Conservation (phyloP, 805 yeast genomes). For the Danielia reshetovae region DNA sequence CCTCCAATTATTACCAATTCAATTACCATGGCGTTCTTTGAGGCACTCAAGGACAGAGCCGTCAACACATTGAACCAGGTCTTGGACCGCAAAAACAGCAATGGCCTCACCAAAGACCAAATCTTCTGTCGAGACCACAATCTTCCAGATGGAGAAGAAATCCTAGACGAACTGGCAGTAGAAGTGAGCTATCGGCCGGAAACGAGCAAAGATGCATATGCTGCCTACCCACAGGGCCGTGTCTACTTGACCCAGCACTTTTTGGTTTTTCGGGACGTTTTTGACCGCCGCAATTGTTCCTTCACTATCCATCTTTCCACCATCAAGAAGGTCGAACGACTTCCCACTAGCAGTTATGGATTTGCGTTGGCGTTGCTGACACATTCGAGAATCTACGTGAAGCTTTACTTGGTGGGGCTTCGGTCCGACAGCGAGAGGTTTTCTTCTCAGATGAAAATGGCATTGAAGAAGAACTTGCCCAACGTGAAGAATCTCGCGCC, state of each 20-base stretch:
- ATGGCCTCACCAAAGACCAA: slow-evolving; percentile 63
- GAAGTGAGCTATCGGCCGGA: slow-evolving; percentile 42
- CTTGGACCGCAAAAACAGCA: slow-evolving; percentile 37
- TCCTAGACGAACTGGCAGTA: slow-evolving; percentile 64
- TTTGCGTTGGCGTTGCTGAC: slow-evolving; percentile 75
- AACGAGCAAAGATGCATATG: slow-evolving; percentile 18
- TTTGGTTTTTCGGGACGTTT: slow-evolving; percentile 67
- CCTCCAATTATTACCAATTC: background rate
- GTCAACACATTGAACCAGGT: slow-evolving; percentile 42
- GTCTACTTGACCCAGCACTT: slow-evolving; percentile 73
- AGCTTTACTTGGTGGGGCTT: slow-evolving; percentile 74
- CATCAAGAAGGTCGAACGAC: slow-evolving; percentile 78
- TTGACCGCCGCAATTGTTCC: slow-evolving; percentile 64
- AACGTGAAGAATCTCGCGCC: slow-evolving; percentile 59
- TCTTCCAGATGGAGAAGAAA: slow-evolving; percentile 66
- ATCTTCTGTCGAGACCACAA: slow-evolving; percentile 60
- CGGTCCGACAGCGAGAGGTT: slow-evolving; percentile 77
- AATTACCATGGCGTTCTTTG: slow-evolving; percentile 46
- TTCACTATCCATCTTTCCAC: slow-evolving; percentile 73
- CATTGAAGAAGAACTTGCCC: slow-evolving; percentile 58
- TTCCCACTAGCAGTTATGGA: slow-evolving; percentile 70
- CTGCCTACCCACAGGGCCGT: slow-evolving; percentile 49
- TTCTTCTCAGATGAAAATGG: slow-evolving; percentile 60
- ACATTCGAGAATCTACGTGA: slow-evolving; percentile 57
- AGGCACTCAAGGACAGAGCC: slow-evolving; percentile 44